A percentile compares a stretch with the other conserved stretches of the same genome.
phyloP scores from a whole-genome alignment of 768 basidiomycete genomes.

The Termitomyces sp. region DNA sequence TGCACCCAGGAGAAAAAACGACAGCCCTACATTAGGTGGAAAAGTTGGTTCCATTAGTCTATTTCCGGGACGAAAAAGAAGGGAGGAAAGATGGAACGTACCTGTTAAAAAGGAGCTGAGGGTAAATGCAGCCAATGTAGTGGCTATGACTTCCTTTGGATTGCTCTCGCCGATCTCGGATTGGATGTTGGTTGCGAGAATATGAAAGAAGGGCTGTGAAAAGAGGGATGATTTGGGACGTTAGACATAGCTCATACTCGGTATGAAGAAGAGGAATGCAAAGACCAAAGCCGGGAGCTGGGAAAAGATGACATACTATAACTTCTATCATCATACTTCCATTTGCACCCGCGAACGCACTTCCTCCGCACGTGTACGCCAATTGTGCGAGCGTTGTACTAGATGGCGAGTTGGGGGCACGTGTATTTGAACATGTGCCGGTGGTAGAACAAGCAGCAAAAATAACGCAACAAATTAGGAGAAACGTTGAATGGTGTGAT shows the following conservation, averaged over 20 bases:
- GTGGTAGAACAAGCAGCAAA: not conserved
- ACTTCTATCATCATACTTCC: conserved; percentile 99
- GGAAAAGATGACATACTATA: conserved; percentile 54
- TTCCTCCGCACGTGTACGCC: conserved; percentile 82
- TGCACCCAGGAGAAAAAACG: conserved; percentile 82
- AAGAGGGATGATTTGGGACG: not conserved
- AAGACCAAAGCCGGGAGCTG: not conserved
- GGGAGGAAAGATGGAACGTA: conserved; percentile 26
- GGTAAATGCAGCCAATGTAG: conserved; percentile 86
- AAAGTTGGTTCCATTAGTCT: not conserved
- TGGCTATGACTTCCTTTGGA: conserved; percentile 75
- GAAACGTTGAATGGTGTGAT: conserved; percentile 45
- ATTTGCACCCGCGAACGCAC: conserved; percentile 86
- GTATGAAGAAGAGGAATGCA: too few relatives aligned
- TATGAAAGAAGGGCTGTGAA: conserved; percentile 89
- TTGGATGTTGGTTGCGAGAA: conserved; percentile 78
- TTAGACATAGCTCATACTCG: too few relatives aligned
- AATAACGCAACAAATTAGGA: not conserved
- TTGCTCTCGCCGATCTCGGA: conserved; percentile 69
- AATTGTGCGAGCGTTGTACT: conserved; percentile 60
- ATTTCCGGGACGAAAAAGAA: not conserved
- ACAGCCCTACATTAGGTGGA: conserved; percentile 46
- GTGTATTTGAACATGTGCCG: not conserved
- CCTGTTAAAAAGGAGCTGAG: conserved; percentile 90
- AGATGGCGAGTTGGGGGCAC: not conserved